Base-by-base conservation (phyloP, 2,329 filamentous ascomycete species). In the Chaetomiaceae sp. region DNA sequence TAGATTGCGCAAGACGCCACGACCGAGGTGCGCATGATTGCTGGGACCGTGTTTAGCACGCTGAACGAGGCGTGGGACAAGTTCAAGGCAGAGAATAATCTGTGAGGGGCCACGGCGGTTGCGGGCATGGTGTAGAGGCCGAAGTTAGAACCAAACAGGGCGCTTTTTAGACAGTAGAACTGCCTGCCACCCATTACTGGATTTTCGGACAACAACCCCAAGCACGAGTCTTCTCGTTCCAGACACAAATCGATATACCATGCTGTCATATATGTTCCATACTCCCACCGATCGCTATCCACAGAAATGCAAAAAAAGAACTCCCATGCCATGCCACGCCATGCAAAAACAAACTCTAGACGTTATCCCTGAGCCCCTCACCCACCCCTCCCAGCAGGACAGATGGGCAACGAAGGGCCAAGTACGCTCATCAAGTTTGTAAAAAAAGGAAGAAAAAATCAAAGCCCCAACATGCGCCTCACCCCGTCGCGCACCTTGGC, bases 401-500 rank as follows among this genome's bases (percentile, higher is more conserved):
- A n/a, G n/a, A n/a, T n/a, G n/a, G n/a, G n/a, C n/a, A n/a, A n/a
- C n/a, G n/a, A n/a, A n/a, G n/a, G n/a, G n/a, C n/a, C n/a, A n/a
- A n/a, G n/a, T n/a, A n/a, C 13, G 12, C 25, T 27, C 25, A 27
- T 27, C 25, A n/a, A n/a, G n/a, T n/a, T n/a, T n/a, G n/a, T n/a
- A n/a, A n/a, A n/a, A n/a, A n/a, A 27, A 5, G 6, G 5, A 17
- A 17, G 10, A 39, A 4, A 1, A 1, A 21, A n/a, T 58, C 39
- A 60, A 27, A 95, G 70, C 1, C 90, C 90, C 62, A 96, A 68
- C 66, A 85, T 87, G 64, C 81, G 81, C 64, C 87, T 78, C 35
- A 96, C 91, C 56, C 89, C 87, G 55, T 88, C 85, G 62, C 87
- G 79, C 33, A 99, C 93, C 69, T 84, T 85, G 65, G 81, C 79